A percentile compares a stretch with the other conserved stretches of the same genome.
Evolutionary conservation across 2,329 filamentous ascomycete species (phyloP).

Genomic region (Parafenestella ontariensis): DNA sequence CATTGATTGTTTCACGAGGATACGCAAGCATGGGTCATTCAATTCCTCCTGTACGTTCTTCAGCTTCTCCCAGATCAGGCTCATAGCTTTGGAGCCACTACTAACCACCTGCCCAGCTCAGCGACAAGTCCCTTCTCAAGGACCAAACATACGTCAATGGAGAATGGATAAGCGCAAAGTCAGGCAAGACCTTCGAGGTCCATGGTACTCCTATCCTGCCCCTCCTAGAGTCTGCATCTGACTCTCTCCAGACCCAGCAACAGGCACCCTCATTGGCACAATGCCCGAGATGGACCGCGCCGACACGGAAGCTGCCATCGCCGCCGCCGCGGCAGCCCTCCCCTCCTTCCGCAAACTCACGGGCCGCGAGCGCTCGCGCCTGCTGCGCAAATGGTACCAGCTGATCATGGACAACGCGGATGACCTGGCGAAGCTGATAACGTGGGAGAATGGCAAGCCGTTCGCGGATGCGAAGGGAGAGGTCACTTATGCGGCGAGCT

Average conservation of each 20-base stretch:
- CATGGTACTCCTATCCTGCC: slow-evolving; percentile 48
- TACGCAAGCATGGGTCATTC: slow-evolving; percentile 54
- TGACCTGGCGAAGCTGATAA: slow-evolving; percentile 82
- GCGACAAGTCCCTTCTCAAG: slow-evolving; percentile 73
- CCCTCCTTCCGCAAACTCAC: slow-evolving; percentile 73
- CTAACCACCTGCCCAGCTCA: slow-evolving; percentile 49
- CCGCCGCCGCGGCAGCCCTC: slow-evolving; percentile 80
- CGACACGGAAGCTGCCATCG: slow-evolving; percentile 83
- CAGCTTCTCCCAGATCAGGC: not conserved
- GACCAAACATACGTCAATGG: slow-evolving; percentile 87
- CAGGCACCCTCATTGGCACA: slow-evolving; percentile 79
- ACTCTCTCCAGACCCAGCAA: slow-evolving; percentile 72
- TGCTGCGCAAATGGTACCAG: slow-evolving; percentile 83
- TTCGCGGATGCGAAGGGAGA: slow-evolving; percentile 59
- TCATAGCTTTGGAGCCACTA: not conserved
- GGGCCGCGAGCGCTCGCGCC: slow-evolving; percentile 74
- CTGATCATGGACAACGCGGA: slow-evolving; percentile 79
- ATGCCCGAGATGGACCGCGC: slow-evolving; percentile 81
- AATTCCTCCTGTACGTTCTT: slow-evolving; percentile 47
- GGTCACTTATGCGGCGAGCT: slow-evolving; percentile 49
- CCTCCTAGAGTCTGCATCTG: slow-evolving; percentile 2
- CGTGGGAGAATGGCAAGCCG: slow-evolving; percentile 90
- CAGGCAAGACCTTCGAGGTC: slow-evolving; percentile 91
- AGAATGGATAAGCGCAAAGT: slow-evolving; percentile 85
- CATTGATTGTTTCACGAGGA: slow-evolving; percentile 45